phyloP scores from a whole-genome alignment of 495 filamentous ascomycete species.

The Gamarada debralockiae region DNA sequence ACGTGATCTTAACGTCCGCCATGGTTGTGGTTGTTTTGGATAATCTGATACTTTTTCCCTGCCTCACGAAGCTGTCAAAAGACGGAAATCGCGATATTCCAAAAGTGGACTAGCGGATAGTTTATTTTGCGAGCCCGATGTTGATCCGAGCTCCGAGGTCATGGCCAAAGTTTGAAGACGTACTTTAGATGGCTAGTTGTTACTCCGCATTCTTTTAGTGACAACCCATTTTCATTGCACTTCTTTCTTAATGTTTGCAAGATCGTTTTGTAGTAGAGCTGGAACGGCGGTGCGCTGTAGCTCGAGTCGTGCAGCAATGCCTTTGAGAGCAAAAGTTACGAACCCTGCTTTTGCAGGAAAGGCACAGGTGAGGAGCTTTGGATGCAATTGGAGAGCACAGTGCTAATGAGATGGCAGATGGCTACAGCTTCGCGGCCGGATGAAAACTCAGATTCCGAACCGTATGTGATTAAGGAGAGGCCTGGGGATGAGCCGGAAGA shows the following conservation, averaged over 20 bases:
- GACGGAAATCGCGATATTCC: constrained; percentile 17
- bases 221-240: constrained; percentile 4
- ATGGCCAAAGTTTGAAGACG: not conserved
- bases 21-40: constrained; percentile 40
- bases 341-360: constrained; percentile 50
- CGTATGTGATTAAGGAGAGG: constrained; percentile 45
- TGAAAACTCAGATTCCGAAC: constrained; percentile 16
- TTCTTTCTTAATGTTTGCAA: constrained; percentile 27
- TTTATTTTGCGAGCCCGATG: too few relatives aligned
- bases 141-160: too few relatives aligned
- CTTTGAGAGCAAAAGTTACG: constrained; percentile 78
- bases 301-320: constrained; percentile 55
- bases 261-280: constrained; percentile 20
- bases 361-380: constrained; percentile 35
- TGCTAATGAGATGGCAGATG: constrained; percentile 17
- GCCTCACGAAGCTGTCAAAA: constrained; percentile 13
- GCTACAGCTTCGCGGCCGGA: constrained; percentile 10
- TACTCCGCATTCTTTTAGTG: constrained; percentile 16
- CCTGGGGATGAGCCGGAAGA: constrained; percentile 76
- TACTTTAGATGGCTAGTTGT: constrained; percentile 1
- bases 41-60: constrained; percentile 23
- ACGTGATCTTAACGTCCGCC: constrained; percentile 78
- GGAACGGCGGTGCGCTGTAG: constrained; percentile 16
- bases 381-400: not conserved
- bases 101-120: constrained; percentile 13